Conservation (phyloP, 2,329 filamentous ascomycete species). For the Peltaster fructicola region DNA sequence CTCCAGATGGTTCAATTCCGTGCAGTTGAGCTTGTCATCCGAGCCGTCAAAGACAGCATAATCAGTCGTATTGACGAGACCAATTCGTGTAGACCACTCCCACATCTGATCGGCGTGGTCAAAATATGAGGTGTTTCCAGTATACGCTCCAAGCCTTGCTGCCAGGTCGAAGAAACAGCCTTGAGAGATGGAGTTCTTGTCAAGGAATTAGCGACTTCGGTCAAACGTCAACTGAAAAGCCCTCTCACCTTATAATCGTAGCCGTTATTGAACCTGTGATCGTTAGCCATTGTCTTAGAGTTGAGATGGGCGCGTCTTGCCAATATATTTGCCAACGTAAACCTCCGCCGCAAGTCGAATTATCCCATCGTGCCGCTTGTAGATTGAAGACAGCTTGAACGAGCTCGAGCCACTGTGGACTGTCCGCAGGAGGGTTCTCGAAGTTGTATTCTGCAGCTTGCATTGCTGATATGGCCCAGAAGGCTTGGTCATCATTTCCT, state of each 20-base stretch:
- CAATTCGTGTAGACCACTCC: constrained; percentile 25
- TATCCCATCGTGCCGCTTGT: constrained; percentile 22
- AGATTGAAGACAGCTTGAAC: constrained; percentile 25
- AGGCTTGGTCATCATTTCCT: constrained; percentile 38
- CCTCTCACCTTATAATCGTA: constrained; percentile 49
- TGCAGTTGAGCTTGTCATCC: constrained; percentile 28
- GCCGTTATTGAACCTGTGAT: constrained; percentile 31
- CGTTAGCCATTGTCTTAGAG: no score
- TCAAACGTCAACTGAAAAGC: constrained; percentile 51
- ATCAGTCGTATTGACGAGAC: constrained; percentile 36
- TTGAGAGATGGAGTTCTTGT: constrained; percentile 33
- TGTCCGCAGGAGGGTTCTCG: constrained; percentile 21
- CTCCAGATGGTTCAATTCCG: constrained; percentile 27
- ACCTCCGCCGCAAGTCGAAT: constrained; percentile 21
- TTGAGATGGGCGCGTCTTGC: no score
- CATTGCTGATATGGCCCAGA: constrained; percentile 40
- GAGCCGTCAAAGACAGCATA: constrained; percentile 31
- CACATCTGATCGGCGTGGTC: constrained; percentile 40
- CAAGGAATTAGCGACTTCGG: constrained; percentile 37
- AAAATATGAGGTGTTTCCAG: constrained; percentile 35
- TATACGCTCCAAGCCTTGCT: constrained; percentile 23
- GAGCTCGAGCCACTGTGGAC: constrained; percentile 27
- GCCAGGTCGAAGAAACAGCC: constrained; percentile 34
- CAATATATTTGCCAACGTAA: constrained; percentile 23
- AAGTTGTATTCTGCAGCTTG: constrained; percentile 36